A percentile compares a stretch with the other conserved stretches of the same genome.
phyloP scores from a whole-genome alignment of 805 yeast species.

The Brettanomyces naardenensis region DNA sequence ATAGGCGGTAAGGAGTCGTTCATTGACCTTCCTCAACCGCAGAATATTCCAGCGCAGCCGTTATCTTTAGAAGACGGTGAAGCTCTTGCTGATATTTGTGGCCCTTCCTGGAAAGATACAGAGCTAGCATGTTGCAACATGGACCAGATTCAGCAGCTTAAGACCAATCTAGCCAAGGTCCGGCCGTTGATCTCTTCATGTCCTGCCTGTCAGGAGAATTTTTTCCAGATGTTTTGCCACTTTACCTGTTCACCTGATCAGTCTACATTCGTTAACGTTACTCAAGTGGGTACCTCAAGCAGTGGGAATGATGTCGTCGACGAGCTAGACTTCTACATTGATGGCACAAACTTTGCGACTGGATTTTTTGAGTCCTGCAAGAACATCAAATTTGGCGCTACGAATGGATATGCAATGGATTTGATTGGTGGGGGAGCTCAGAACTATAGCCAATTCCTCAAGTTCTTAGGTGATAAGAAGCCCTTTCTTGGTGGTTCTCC shows the following conservation, averaged over 20 bases:
- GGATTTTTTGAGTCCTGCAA: conserved; percentile 78
- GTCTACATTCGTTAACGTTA: conserved; percentile 62
- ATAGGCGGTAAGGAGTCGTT: conserved; percentile 69
- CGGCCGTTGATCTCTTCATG: conserved; percentile 80
- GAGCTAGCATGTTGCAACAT: conserved; percentile 61
- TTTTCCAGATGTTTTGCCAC: conserved; percentile 73
- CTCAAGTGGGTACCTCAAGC: conserved; percentile 39
- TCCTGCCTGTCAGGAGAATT: conserved; percentile 88
- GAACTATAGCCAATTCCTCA: conserved; percentile 61
- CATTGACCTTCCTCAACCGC: conserved; percentile 77
- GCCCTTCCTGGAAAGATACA: conserved; percentile 48
- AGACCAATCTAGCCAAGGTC: conserved; percentile 59
- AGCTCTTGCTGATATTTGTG: conserved; percentile 57
- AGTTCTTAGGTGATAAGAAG: conserved; percentile 90
- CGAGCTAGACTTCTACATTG: conserved; percentile 59
- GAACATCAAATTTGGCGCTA: conserved; percentile 83
- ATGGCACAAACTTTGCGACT: conserved; percentile 56
- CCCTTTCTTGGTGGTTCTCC: conserved; percentile 94
- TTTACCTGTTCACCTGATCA: conserved; percentile 90
- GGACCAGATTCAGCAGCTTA: conserved; percentile 51
- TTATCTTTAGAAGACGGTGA: conserved; percentile 39
- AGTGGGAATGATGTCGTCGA: conserved; percentile 55
- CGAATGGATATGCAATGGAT: conserved; percentile 96
- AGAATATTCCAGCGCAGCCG: conserved; percentile 37
- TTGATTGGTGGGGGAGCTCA: conserved; percentile 96